These are phyloP conservation scores for Xylariaceae sp. DNA, from an alignment of 2,329 filamentous ascomycete genomes.

Conservation along the genomic window DNA sequence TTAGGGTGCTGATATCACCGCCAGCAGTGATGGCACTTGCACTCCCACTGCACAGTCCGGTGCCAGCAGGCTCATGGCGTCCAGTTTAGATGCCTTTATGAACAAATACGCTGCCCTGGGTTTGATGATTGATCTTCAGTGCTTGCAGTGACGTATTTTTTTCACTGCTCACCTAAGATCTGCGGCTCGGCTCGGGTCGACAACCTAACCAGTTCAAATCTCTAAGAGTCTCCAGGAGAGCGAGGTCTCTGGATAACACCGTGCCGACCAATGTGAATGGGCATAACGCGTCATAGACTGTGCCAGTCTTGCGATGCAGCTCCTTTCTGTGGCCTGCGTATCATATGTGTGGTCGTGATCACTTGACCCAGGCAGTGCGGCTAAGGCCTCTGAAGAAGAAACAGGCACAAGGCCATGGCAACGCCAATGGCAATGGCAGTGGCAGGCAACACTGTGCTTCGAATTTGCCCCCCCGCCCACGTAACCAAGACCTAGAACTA, in stretches of 20 bases:
- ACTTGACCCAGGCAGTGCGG: background rate
- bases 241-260: too few species aligned
- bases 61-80: background rate
- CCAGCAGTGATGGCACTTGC: background rate
- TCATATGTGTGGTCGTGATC: background rate
- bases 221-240: too few species aligned
- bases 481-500: background rate
- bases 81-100: background rate
- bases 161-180: too few species aligned
- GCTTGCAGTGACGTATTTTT: background rate
- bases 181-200: too few species aligned
- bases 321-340: background rate
- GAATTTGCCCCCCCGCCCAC: background rate
- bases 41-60: background rate
- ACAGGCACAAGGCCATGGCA: background rate
- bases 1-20: background rate
- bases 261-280: too few species aligned
- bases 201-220: too few species aligned
- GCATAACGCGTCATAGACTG: too few species aligned
- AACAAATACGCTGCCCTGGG: background rate
- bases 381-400: background rate
- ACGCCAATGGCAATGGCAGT: background rate
- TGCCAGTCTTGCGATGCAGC: background rate
- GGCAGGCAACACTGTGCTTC: background rate
- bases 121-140: too few species aligned